phyloP scores from a whole-genome alignment of 257 asterid species.

The Petrea volubilis region DNA sequence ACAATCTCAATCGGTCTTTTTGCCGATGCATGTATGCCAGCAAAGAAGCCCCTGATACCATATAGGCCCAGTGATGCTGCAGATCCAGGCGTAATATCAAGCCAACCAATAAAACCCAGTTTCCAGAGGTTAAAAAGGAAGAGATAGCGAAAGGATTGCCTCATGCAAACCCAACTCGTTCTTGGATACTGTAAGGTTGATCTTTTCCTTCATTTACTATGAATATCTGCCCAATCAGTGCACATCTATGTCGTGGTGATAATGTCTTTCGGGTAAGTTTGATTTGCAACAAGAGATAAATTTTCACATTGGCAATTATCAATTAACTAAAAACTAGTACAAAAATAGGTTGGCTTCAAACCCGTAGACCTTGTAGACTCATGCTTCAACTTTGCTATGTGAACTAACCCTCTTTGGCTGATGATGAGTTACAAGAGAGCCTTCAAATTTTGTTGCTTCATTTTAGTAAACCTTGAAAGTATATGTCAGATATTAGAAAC shows the following conservation, averaged over 20 bases:
- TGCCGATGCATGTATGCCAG: slow-evolving; percentile 39
- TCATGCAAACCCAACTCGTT: slow-evolving; percentile 3
- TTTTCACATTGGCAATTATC: background rate
- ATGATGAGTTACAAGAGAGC: too few relatives aligned
- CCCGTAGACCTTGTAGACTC: too few relatives aligned
- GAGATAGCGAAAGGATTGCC: slow-evolving; percentile 39
- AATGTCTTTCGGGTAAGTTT: background rate
- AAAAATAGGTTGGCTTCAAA: too few relatives aligned
- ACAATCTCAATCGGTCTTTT: slow-evolving; percentile 38
- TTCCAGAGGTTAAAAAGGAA: slow-evolving; percentile 74
- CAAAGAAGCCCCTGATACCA: slow-evolving; percentile 83
- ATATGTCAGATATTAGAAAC: too few relatives aligned
- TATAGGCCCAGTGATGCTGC: slow-evolving; percentile 37
- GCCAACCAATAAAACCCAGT: slow-evolving; percentile 82
- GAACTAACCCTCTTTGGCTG: too few relatives aligned
- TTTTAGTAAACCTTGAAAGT: too few relatives aligned
- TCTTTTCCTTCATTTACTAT: slow-evolving; percentile 16
- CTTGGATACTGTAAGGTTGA: slow-evolving; percentile 26
- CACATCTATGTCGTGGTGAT: background rate
- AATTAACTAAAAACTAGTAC: background rate
- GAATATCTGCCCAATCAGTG: background rate
- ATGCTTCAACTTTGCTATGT: too few relatives aligned
- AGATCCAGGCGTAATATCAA: slow-evolving; percentile 36
- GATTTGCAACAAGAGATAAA: background rate
- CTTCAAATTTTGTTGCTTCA: too few relatives aligned